Conservation (phyloP, 116 monocot species). For the Phalaenopsis hybrid region DNA sequence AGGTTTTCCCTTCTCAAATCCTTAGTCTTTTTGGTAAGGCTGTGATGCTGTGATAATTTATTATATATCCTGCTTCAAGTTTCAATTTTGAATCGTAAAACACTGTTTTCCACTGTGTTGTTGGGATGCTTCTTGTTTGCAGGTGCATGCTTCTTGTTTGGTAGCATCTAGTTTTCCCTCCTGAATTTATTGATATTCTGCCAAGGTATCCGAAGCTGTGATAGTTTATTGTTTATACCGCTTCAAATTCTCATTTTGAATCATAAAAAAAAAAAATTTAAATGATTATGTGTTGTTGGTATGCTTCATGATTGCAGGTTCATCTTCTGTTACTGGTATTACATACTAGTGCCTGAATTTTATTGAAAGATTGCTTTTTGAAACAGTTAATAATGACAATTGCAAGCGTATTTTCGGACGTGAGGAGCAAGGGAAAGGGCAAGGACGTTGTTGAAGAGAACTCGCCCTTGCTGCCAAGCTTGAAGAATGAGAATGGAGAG, state of each 20-base stretch:
- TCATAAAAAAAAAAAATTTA: not conserved
- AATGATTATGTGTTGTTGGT: not conserved
- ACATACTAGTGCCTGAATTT: not conserved
- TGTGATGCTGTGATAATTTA: no score
- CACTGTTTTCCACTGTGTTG: not conserved
- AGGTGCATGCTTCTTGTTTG: not conserved
- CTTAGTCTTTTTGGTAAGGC: no score
- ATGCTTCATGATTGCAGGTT: not conserved
- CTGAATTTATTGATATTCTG: no score
- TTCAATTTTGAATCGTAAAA: no score
- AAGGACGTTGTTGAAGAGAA: slow-evolving; percentile 4
- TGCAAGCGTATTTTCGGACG: slow-evolving; percentile 9
- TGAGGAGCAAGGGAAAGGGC: slow-evolving; percentile 10
- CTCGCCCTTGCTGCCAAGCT: slow-evolving; percentile 9
- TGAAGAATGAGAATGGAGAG: not conserved
- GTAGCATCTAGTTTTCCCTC: not conserved
- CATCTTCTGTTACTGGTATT: not conserved
- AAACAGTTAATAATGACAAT: slow-evolving; percentile 5
- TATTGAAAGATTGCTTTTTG: not conserved
- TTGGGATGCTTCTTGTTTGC: not conserved
- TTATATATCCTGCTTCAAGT: no score
- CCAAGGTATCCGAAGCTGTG: not conserved
- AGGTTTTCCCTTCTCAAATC: no score
- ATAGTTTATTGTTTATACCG: not conserved
- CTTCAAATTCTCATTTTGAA: not conserved